A percentile compares a stretch with the other conserved stretches of the same genome.
phyloP scores from a whole-genome alignment of 768 basidiomycete species.

The Glaciozyma martinii region DNA sequence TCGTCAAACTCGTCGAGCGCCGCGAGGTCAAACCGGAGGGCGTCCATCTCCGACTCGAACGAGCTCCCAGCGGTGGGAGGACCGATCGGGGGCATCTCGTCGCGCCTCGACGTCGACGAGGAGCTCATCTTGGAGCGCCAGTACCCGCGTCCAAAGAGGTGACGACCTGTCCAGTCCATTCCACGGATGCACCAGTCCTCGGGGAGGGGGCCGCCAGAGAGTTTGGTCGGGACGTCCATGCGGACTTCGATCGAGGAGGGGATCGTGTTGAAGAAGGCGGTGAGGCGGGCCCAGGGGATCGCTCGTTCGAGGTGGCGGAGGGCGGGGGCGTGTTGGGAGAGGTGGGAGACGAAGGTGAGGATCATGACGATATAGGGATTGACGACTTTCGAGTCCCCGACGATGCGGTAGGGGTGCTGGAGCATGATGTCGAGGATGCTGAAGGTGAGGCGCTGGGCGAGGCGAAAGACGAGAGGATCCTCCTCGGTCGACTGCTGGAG shows the following conservation, averaged over 20 bases:
- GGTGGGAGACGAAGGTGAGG: constrained; percentile 77
- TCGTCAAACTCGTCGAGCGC: constrained; percentile 48
- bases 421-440: constrained; percentile 65
- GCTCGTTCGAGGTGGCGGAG: constrained; percentile 59
- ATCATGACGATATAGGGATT: constrained; percentile 82
- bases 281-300: constrained; percentile 75
- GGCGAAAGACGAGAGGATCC: constrained; percentile 57
- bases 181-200: constrained; percentile 96
- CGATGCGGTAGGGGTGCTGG: constrained; percentile 47
- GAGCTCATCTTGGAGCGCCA: constrained; percentile 56
- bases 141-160: constrained; percentile 84
- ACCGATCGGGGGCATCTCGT: constrained; percentile 43
- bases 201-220: constrained; percentile 66
- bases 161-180: constrained; percentile 89
- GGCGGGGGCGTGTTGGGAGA: constrained; percentile 57
- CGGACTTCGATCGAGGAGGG: constrained; percentile 36
- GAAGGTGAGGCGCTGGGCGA: constrained; percentile 71
- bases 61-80: constrained; percentile 44
- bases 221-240: constrained; percentile 44
- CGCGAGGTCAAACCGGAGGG: constrained; percentile 43
- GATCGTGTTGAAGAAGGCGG: constrained; percentile 54
- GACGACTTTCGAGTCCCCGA: constrained; percentile 46
- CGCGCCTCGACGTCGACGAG: not conserved
- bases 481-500: constrained; percentile 40
- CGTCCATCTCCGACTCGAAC: constrained; percentile 58